Evolutionary conservation across 1,284 basidiomycete genomes (phyloP).

Genomic region (Boletellus deceptivus): DNA sequence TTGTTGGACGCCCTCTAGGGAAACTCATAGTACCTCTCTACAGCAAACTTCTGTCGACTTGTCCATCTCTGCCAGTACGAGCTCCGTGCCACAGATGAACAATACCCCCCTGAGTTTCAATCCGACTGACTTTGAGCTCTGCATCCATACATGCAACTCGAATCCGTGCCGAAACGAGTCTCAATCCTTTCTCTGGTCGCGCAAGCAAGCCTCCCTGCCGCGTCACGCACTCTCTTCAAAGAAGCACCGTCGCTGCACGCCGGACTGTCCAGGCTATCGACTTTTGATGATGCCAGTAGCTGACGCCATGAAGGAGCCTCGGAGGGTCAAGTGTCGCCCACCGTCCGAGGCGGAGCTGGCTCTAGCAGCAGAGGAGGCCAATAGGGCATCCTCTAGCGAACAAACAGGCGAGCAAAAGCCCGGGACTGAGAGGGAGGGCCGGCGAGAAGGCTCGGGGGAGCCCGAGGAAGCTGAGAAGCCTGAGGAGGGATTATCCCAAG

Average conservation of each 20-base stretch:
- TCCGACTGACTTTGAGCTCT: conserved; percentile 24
- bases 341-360: conserved; percentile 25
- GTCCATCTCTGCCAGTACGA: not conserved
- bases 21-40: not conserved
- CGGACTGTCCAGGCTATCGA: conserved; percentile 24
- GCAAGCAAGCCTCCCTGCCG: conserved; percentile 23
- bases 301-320: conserved; percentile 25
- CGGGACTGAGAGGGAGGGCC: not conserved
- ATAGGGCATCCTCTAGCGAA: not conserved
- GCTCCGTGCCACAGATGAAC: conserved; percentile 5
- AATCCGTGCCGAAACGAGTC: conserved; percentile 29
- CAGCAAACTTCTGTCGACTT: conserved; percentile 1
- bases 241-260: conserved; percentile 18
- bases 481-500: conserved; percentile 8
- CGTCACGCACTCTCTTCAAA: conserved; percentile 28
- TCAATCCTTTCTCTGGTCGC: conserved; percentile 28
- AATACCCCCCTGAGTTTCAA: not conserved
- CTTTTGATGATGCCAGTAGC: conserved; percentile 19
- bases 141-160: conserved; percentile 28
- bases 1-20: not conserved
- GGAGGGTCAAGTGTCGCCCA: conserved; percentile 22
- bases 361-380: conserved; percentile 17
- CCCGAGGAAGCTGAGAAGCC: conserved; percentile 14
- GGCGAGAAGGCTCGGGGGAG: conserved; percentile 14
- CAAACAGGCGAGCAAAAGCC: not conserved